These are phyloP conservation scores for Penicillium robsamsonii DNA, from an alignment of 495 filamentous ascomycete species.

Conservation along the genomic window DNA sequence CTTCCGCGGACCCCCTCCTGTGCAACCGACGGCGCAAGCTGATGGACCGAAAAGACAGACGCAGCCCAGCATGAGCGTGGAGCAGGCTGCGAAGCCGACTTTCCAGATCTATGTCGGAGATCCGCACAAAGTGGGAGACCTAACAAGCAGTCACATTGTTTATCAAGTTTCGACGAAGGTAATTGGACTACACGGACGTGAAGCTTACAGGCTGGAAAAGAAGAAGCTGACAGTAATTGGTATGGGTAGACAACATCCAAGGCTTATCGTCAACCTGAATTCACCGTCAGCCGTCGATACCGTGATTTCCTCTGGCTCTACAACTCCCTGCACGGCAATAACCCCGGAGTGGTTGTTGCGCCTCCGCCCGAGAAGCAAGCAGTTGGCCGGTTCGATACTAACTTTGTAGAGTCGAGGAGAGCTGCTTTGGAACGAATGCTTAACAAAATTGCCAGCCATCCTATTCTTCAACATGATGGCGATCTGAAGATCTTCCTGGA, in stretches of 20 bases:
- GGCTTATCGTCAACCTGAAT: slow-evolving; percentile 86
- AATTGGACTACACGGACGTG: slow-evolving; percentile 17
- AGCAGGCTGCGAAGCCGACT: slow-evolving; percentile 84
- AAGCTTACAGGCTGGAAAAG: slow-evolving; percentile 1
- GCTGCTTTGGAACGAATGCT: slow-evolving; percentile 93
- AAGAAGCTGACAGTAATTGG: slow-evolving; percentile 18
- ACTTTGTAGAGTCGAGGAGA: slow-evolving; percentile 90
- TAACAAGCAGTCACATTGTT: slow-evolving; percentile 95
- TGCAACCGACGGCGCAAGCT: slow-evolving; percentile 58
- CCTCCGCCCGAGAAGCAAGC: slow-evolving; percentile 98
- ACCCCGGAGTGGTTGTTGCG: slow-evolving; percentile 91
- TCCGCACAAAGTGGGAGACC: slow-evolving; percentile 94
- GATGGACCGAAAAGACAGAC: slow-evolving; percentile 54
- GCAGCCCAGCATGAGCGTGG: slow-evolving; percentile 80
- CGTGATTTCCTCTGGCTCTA: slow-evolving; percentile 98
- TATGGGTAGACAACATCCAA: slow-evolving; percentile 81
- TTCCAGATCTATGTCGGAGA: slow-evolving; percentile 95
- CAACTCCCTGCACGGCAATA: slow-evolving; percentile 86
- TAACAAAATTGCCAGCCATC: slow-evolving; percentile 89
- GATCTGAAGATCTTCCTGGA: slow-evolving; percentile 96
- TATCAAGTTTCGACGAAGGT: slow-evolving; percentile 95
- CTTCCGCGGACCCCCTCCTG: slow-evolving; percentile 69
- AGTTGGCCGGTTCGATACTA: slow-evolving; percentile 91
- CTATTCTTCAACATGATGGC: slow-evolving; percentile 86
- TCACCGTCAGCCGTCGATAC: slow-evolving; percentile 88